Evolutionary conservation across 495 filamentous ascomycete genomes (phyloP).

Genomic region (Trichodelitschia bisporula): DNA sequence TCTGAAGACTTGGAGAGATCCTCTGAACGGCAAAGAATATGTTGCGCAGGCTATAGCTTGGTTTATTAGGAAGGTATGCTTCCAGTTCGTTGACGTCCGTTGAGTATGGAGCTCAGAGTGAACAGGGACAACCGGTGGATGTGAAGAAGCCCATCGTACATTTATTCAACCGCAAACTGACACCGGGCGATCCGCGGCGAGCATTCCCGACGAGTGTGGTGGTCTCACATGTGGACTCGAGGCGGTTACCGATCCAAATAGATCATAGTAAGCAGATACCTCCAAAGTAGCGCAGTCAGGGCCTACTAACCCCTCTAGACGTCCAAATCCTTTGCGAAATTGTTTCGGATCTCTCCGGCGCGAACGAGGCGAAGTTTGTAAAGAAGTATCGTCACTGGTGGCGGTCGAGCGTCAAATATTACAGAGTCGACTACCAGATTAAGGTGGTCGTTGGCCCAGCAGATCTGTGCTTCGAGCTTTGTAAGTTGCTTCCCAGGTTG

Average conservation of each 20-base stretch:
- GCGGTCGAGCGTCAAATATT: conserved; percentile 15
- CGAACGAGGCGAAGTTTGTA: conserved; percentile 15
- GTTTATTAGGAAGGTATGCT: conserved; percentile 12
- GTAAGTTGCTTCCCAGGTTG: conserved; percentile 5
- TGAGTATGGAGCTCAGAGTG: no score
- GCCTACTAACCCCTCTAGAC: conserved; percentile 7
- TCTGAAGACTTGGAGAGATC: conserved; percentile 9
- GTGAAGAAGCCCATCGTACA: conserved; percentile 16
- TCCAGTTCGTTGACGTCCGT: no score
- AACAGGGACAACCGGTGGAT: conserved; percentile 16
- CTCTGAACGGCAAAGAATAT: conserved; percentile 11
- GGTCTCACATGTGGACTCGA: conserved; percentile 10
- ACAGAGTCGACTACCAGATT: conserved; percentile 16
- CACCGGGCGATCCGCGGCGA: conserved; percentile 12
- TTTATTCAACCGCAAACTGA: conserved; percentile 15
- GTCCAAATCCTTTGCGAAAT: conserved; percentile 16
- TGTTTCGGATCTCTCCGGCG: conserved; percentile 13
- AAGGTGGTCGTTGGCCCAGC: conserved; percentile 15
- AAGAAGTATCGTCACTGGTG: conserved; percentile 18
- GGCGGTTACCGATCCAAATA: conserved; percentile 13
- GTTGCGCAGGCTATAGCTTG: conserved; percentile 12
- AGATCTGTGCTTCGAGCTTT: conserved; percentile 17
- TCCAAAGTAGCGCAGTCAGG: neutral
- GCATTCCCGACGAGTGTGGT: conserved; percentile 17
- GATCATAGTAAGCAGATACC: conserved; percentile 7